Evolutionary conservation across 257 asterid genomes (phyloP), one percentile per base, ranked within the genome.

Genomic region (Paulownia fortunei): DNA sequence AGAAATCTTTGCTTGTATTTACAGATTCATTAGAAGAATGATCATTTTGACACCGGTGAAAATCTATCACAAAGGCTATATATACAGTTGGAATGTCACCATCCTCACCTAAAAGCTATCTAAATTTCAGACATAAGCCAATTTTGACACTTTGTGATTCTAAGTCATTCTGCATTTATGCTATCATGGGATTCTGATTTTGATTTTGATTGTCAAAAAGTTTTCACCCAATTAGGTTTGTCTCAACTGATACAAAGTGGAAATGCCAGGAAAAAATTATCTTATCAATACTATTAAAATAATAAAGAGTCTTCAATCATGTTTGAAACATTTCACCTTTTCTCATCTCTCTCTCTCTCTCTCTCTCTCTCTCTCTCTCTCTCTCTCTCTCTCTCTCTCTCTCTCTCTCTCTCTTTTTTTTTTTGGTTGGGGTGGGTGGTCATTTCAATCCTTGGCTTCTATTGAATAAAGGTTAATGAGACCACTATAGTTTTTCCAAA

Each of bases 1-100:
- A 80, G 44, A 46, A 82, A 73, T n/a, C 76, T 72, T 84, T 82
- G 82, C 87, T 84, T 87, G 71, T 69, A 49, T 66, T 78, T 78
- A 27, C 81, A 82, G 82, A 83, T 73, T 84, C 76, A 75, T 69
- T 39, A 23, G 30, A 61, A 49, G 12, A 65, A 59, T 75, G 76
- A 79, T 80, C 36, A 74, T 73, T 76, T 63, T 67, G 44, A 68
- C 65, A 68, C 18, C 27, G 69, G 55, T 58, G 67, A 30, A 27
- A 76, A 79, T 68, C 55, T 55, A 64, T 73, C 80, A 65, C 70
- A 39, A 42, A 19, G 74, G 16, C 74, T 23, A 41, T 21, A 34
- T 46, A 65, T n/a, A n/a, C 6, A 59, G 82, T 72, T 81, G 79
- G 42, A 63, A 61, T 76, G 86, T 85, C 89, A 74, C 81, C 67